These are phyloP conservation scores for Fraxinus sp. DNA, from an alignment of 305 asterid species.

Conservation along the genomic window DNA sequence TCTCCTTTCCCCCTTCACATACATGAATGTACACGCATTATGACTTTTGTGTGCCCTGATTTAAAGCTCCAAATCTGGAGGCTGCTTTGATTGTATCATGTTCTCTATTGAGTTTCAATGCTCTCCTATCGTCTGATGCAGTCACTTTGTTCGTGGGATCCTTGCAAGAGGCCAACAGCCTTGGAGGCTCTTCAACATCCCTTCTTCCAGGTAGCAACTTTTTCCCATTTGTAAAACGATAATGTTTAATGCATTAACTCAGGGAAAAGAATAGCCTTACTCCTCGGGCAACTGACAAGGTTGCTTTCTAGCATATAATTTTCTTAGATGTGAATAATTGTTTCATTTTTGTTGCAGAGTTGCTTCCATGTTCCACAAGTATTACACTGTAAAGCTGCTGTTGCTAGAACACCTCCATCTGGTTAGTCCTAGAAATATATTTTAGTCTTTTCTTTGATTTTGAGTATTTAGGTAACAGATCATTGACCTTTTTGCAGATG, in stretches of 20 bases:
- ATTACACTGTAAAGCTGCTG: conserved; percentile 51
- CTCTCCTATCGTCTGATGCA: conserved; percentile 25
- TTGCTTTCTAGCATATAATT: not conserved
- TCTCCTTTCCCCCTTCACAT: not conserved
- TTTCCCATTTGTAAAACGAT: not conserved
- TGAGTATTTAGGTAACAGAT: not conserved
- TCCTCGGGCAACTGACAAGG: not conserved
- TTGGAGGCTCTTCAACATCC: conserved; percentile 71
- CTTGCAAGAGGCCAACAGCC: conserved; percentile 72
- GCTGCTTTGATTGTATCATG: not conserved
- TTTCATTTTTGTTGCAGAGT: conserved; percentile 38
- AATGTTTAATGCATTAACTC: not conserved
- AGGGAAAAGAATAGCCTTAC: not conserved
- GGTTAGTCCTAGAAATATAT: conserved; percentile 41
- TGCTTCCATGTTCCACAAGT: conserved; percentile 64
- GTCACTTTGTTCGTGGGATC: conserved; percentile 80
- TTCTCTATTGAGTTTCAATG: not conserved
- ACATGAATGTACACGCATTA: not conserved
- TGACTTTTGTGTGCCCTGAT: not conserved
- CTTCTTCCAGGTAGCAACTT: conserved; percentile 53
- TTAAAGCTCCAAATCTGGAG: not conserved
- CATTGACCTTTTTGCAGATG: conserved; percentile 39
- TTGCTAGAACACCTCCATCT: conserved; percentile 65
- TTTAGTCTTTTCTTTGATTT: not conserved
- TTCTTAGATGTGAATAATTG: conserved; percentile 3